A percentile compares a stretch with the other conserved stretches of the same genome.
Evolutionary conservation across 495 filamentous ascomycete species (phyloP).

Genomic region (Patellaria atrata): DNA sequence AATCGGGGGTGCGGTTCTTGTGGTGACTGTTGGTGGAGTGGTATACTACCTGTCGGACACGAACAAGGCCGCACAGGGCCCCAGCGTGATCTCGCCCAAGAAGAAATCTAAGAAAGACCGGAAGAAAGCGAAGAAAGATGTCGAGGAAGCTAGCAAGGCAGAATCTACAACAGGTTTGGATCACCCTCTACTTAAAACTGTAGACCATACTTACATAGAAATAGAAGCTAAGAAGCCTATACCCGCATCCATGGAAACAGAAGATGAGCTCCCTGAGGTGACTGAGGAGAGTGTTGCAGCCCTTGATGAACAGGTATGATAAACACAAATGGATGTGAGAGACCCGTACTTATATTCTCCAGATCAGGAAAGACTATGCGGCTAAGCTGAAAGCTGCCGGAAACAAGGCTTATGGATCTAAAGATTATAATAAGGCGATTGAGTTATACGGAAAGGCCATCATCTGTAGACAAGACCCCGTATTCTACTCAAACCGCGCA

Average conservation of each 20-base stretch:
- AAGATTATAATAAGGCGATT: slow-evolving; percentile 84
- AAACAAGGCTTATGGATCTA: slow-evolving; percentile 88
- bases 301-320: slow-evolving; percentile 49
- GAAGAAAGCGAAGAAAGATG: slow-evolving; percentile 37
- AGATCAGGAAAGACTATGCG: slow-evolving; percentile 67
- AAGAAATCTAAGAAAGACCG: slow-evolving; percentile 50
- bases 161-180: slow-evolving; percentile 9
- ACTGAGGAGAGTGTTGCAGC: slow-evolving; percentile 58
- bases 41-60: slow-evolving; percentile 67
- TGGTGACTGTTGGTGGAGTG: slow-evolving; percentile 76
- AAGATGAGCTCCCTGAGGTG: slow-evolving; percentile 74
- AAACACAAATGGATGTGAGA: not conserved
- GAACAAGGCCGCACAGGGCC: slow-evolving; percentile 17
- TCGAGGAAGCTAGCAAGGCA: slow-evolving; percentile 42
- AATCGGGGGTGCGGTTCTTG: slow-evolving; percentile 82
- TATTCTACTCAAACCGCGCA: slow-evolving; percentile 97
- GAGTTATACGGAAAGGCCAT: slow-evolving; percentile 91
- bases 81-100: slow-evolving; percentile 12
- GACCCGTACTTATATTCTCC: slow-evolving; percentile 12
- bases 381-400: slow-evolving; percentile 85
- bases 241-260: slow-evolving; percentile 45
- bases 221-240: slow-evolving; percentile 33
- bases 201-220: slow-evolving; percentile 4
- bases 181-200: not conserved
- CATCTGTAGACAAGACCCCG: slow-evolving; percentile 88